These are phyloP conservation scores for Panicum hallii DNA, from an alignment of 202 grass and related monocot genomes.

Conservation along the genomic window DNA sequence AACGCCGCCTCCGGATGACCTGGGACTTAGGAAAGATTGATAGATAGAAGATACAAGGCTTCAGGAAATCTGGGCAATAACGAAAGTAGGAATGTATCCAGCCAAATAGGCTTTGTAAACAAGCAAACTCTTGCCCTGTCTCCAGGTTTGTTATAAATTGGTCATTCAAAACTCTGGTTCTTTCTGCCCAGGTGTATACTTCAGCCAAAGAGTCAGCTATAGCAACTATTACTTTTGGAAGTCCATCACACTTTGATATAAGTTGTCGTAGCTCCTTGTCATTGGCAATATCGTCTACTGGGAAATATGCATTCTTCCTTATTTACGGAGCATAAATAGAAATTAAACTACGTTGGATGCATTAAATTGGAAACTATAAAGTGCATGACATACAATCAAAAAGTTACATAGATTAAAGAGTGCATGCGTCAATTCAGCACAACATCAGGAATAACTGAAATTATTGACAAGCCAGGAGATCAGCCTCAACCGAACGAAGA, in stretches of 20 bases:
- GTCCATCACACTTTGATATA: conserved; percentile 5
- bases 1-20: background rate
- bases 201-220: background rate
- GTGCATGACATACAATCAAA: no score
- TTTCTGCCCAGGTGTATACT: background rate
- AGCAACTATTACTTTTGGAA: conserved; percentile 18
- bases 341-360: no score
- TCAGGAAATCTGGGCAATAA: conserved; percentile 1
- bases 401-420: no score
- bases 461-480: no score
- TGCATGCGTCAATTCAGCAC: no score
- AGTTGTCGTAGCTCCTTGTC: background rate
- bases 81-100: conserved; percentile 5
- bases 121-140: background rate
- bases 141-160: background rate
- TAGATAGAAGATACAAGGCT: conserved; percentile 12
- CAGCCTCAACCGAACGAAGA: no score
- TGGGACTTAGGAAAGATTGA: conserved; percentile 9
- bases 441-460: no score
- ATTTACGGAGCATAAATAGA: no score
- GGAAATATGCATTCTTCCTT: background rate
- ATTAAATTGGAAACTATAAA: no score
- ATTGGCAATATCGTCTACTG: background rate
- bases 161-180: background rate
- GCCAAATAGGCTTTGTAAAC: background rate